phyloP scores from a whole-genome alignment of 306 rosid genomes.

The Sesbania bispinosa region DNA sequence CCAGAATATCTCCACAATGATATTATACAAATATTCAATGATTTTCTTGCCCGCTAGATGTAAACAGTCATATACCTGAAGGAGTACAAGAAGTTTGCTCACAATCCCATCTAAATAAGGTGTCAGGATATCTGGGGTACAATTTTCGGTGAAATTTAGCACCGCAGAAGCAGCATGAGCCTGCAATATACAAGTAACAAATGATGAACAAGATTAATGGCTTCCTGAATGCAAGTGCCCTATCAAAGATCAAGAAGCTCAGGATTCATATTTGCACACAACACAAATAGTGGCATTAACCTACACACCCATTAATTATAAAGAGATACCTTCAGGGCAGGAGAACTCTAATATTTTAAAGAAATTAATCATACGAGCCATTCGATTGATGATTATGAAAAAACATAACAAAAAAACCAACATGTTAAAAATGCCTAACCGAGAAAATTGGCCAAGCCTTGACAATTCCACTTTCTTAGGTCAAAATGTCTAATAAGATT shows the following conservation, averaged over 20 bases:
- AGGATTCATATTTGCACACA: neutral
- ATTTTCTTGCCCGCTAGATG: neutral
- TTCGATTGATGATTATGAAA: neutral
- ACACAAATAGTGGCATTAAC: neutral
- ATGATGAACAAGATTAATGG: neutral
- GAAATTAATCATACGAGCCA: neutral
- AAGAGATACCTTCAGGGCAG: neutral
- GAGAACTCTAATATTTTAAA: conserved; percentile 4
- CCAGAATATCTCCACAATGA: neutral
- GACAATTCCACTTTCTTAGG: neutral
- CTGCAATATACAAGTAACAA: conserved; percentile 34
- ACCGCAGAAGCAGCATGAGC: conserved; percentile 85
- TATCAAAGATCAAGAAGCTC: conserved; percentile 10
- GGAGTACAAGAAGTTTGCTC: conserved; percentile 64
- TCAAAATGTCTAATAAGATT: neutral
- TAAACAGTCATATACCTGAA: conserved; percentile 49
- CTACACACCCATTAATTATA: neutral
- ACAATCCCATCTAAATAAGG: conserved; percentile 73
- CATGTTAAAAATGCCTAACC: neutral
- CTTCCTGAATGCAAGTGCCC: neutral
- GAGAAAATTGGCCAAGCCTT: neutral
- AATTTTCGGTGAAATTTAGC: conserved; percentile 67
- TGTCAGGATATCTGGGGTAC: conserved; percentile 56
- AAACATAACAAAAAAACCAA: neutral
- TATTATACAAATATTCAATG: neutral